Base-by-base conservation (phyloP, 2,329 filamentous ascomycete genomes). In the Parafenestella ontariensis region DNA sequence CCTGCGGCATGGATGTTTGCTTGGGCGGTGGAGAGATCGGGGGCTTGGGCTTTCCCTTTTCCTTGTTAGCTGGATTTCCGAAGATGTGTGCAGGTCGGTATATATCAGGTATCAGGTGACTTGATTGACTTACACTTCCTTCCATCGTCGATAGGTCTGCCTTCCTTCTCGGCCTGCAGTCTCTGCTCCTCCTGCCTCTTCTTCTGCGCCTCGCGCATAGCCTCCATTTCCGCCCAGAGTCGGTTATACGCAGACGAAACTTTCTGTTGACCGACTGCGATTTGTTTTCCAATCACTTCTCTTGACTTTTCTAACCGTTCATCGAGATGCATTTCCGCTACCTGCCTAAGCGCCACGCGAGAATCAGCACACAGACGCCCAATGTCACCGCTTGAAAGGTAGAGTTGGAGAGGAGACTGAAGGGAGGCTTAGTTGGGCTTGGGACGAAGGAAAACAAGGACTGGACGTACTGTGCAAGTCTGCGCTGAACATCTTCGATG, bases 321-420 rank as follows among this genome's bases (percentile, higher is more conserved):
- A 72, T 99, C 95, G 1, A 98, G 83, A 72, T 98, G 93, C 44
- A 98, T 83, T 57, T 98, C 94, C 62, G 94, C 90, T 45, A 99
- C 91, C 77, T 98, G 95, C 62, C 70, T 73, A 72, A 48, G 54
- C 70, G 70, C 67, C 69, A 73, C 54, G 72, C 70, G 43, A 74
- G 46, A 42, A 74, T 74, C 64, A 74, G 72, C 61, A 74, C 69
- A 69, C 70, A 72, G 49, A 72, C 48, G 46, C 66, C 62, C 52
- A 72, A 33, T 11, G 66, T 55, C 18, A 71, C 49, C 28, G 64
- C 40, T 52, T 72, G 71, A 51, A 74, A 68, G 23, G 63, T 69
- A 43, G 69, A 52, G 37, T 65, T 58, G 54, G 63, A 64, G 33
- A 69, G 64, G 39, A 73, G 62, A 68, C 70, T 73, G 68, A 51